Evolutionary conservation across 306 rosid species (phyloP).

Genomic region (Prunus fruticosa): DNA sequence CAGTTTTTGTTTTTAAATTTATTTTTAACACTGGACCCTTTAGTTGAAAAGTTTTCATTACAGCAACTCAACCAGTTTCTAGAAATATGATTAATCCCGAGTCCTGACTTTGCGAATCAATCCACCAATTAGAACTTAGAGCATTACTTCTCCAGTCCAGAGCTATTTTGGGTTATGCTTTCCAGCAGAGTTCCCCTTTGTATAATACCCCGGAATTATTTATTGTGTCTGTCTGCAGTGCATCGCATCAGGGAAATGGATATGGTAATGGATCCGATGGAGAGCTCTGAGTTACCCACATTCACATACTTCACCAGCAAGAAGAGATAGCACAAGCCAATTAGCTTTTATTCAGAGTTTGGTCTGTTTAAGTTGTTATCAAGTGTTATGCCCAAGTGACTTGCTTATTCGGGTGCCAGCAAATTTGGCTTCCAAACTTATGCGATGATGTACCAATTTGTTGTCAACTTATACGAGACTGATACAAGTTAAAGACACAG

Average conservation of each 20-base stretch:
- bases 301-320: neutral
- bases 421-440: neutral
- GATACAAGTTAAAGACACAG: neutral
- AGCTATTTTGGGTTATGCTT: neutral
- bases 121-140: neutral
- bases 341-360: neutral
- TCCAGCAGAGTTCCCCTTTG: neutral
- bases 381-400: neutral
- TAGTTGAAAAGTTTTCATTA: neutral
- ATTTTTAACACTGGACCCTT: neutral
- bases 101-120: neutral
- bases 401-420: neutral
- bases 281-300: conserved; percentile 48
- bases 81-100: neutral
- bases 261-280: conserved; percentile 36
- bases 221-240: conserved; percentile 37
- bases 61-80: neutral
- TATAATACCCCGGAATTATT: neutral
- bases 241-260: conserved; percentile 20
- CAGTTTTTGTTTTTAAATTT: neutral
- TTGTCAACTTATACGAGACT: neutral
- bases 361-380: neutral
- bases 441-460: neutral
- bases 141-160: neutral
- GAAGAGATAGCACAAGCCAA: neutral